These are phyloP conservation scores for Cryphonectria carpinicola DNA, from an alignment of 2,329 filamentous ascomycete genomes.

Conservation along the genomic window DNA sequence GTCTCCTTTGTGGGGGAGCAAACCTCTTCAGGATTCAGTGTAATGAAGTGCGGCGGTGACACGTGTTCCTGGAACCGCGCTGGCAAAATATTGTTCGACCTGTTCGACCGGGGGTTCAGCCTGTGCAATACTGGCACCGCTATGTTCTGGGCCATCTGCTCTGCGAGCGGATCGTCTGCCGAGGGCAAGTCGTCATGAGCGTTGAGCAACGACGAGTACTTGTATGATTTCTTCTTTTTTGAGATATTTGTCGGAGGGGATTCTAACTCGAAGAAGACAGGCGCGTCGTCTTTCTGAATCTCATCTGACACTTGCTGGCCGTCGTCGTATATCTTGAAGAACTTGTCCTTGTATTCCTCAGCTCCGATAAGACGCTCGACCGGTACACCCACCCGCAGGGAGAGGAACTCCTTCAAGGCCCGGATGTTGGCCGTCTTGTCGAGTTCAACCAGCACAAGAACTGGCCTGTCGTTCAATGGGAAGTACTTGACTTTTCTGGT, in stretches of 20 bases:
- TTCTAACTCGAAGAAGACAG: slow-evolving; percentile 78
- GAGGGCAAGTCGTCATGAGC: slow-evolving; percentile 52
- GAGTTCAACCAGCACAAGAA: slow-evolving; percentile 77
- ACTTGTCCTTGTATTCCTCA: slow-evolving; percentile 81
- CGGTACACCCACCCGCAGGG: slow-evolving; percentile 68
- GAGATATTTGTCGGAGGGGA: slow-evolving; percentile 74
- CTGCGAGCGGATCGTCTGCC: slow-evolving; percentile 64
- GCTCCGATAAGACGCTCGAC: slow-evolving; percentile 72
- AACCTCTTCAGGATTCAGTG: slow-evolving; percentile 75
- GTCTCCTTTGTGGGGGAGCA: slow-evolving; percentile 30
- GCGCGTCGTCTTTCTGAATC: slow-evolving; percentile 68
- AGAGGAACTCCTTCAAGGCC: slow-evolving; percentile 70
- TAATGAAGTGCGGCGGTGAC: slow-evolving; percentile 69
- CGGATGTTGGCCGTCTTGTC: slow-evolving; percentile 75
- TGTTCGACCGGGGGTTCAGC: slow-evolving; percentile 36
- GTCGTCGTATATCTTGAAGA: slow-evolving; percentile 87
- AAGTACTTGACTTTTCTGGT: slow-evolving; percentile 74
- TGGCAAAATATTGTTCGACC: slow-evolving; percentile 4
- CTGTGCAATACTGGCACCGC: slow-evolving; percentile 75
- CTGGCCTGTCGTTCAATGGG: slow-evolving; percentile 71
- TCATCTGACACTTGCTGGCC: slow-evolving; percentile 68
- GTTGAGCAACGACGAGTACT: slow-evolving; percentile 26
- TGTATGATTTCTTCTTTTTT: slow-evolving; percentile 45
- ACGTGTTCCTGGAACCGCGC: slow-evolving; percentile 36
- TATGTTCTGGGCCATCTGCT: slow-evolving; percentile 65